phyloP scores from a whole-genome alignment of 2,329 filamentous ascomycete genomes.

The Mycogone perniciosa region DNA sequence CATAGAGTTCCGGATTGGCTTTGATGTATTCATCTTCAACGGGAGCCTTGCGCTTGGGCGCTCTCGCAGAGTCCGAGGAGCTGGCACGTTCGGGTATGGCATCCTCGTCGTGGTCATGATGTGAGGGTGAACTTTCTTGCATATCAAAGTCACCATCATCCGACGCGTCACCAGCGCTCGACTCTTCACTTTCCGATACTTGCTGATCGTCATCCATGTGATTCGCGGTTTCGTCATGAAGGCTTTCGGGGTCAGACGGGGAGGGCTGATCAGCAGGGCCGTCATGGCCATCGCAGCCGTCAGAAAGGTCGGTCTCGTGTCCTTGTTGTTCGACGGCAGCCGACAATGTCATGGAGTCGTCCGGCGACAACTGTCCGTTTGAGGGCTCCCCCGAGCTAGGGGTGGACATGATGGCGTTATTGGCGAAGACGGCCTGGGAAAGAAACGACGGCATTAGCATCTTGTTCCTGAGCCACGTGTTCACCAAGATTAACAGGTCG shows the following conservation, averaged over 20 bases:
- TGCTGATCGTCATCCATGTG: slow-evolving; percentile 33
- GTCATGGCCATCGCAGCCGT: slow-evolving; percentile 59
- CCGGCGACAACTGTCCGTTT: slow-evolving; percentile 60
- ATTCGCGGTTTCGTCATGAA: slow-evolving; percentile 36
- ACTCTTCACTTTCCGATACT: slow-evolving; percentile 41
- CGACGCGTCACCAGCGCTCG: slow-evolving; percentile 49
- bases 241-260: slow-evolving; percentile 34
- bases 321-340: slow-evolving; percentile 29
- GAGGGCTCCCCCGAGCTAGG: slow-evolving; percentile 54
- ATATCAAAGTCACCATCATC: slow-evolving; percentile 74
- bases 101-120: slow-evolving; percentile 42
- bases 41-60: slow-evolving; percentile 65
- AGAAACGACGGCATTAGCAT: slow-evolving; percentile 32
- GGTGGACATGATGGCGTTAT: slow-evolving; percentile 58
- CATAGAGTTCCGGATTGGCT: slow-evolving; percentile 91
- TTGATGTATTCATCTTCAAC: slow-evolving; percentile 74
- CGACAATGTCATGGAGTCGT: slow-evolving; percentile 37
- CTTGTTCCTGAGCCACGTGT: slow-evolving; percentile 13
- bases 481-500: slow-evolving; percentile 16
- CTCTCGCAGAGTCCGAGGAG: slow-evolving; percentile 64
- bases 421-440: slow-evolving; percentile 50
- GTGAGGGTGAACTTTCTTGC: slow-evolving; percentile 48
- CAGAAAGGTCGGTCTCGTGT: slow-evolving; percentile 59
- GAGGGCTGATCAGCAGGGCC: slow-evolving; percentile 44
- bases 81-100: slow-evolving; percentile 47